Evolutionary conservation across 257 asterid genomes (phyloP).

Genomic region (Agastache rugosa): DNA sequence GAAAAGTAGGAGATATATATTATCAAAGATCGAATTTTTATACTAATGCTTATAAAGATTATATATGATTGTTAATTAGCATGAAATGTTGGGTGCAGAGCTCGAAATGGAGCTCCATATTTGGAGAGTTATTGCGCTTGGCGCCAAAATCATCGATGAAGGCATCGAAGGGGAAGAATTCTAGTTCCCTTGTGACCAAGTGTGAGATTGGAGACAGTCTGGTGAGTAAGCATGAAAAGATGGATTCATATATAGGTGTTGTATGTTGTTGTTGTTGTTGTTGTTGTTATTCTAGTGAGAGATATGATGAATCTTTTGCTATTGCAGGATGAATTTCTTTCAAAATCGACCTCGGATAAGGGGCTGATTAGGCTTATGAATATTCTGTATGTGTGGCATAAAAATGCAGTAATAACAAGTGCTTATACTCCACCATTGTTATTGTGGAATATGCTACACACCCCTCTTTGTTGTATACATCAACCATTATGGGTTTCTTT

Average conservation of each 20-base stretch:
- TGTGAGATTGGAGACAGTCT: constrained; percentile 96
- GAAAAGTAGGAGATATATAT: background rate
- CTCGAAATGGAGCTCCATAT: constrained; percentile 76
- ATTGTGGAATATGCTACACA: constrained; percentile 3
- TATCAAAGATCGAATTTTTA: background rate
- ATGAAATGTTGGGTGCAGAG: constrained; percentile 47
- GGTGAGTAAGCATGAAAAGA: constrained; percentile 47
- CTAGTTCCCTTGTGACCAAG: constrained; percentile 60
- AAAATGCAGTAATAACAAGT: background rate
- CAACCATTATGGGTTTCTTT: background rate
- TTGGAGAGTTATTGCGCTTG: constrained; percentile 71
- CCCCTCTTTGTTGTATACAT: background rate
- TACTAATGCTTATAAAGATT: background rate
- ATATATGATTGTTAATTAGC: background rate
- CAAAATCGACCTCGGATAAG: constrained; percentile 82
- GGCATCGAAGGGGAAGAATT: constrained; percentile 52
- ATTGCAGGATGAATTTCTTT: constrained; percentile 84
- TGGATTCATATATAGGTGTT: background rate
- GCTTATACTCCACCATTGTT: background rate
- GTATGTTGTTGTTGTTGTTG: background rate
- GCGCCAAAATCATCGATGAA: constrained; percentile 61
- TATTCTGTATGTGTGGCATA: constrained; percentile 3
- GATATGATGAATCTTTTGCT: background rate
- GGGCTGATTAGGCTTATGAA: constrained; percentile 77
- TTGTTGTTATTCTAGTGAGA: background rate